Evolutionary conservation across 2,329 filamentous ascomycete species (phyloP).

Genomic region (Hypoxylon sp.): DNA sequence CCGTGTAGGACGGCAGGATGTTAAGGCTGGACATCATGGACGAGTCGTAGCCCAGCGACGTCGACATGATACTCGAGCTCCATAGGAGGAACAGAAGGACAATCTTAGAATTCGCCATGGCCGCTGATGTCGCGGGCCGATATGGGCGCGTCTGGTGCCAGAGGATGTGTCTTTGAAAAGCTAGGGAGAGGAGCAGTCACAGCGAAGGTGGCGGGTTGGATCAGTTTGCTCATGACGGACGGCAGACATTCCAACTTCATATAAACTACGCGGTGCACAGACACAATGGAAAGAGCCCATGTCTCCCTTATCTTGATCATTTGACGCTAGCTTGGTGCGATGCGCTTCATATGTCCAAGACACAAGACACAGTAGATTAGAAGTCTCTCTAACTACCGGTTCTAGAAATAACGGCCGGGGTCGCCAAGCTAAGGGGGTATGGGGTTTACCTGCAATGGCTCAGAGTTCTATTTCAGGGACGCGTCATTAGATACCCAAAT

Average conservation of each 20-base stretch:
- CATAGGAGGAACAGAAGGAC: conserved; percentile 19
- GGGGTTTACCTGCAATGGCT: background rate
- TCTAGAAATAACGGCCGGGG: conserved; percentile 12
- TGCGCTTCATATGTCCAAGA: conserved; percentile 1
- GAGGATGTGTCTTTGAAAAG: conserved; percentile 16
- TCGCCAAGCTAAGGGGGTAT: background rate
- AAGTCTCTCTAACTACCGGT: conserved; percentile 2
- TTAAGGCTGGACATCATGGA: conserved; percentile 53
- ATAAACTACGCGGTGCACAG: background rate
- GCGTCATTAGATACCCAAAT: conserved; percentile 4
- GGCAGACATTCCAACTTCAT: conserved; percentile 16
- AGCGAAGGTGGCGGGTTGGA: conserved; percentile 1
- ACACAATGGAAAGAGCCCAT: conserved; percentile 4
- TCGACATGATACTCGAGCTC: conserved; percentile 22
- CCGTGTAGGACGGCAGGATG: conserved; percentile 50
- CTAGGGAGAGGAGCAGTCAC: conserved; percentile 5
- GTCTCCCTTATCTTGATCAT: conserved; percentile 20
- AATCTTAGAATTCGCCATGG: conserved; percentile 17
- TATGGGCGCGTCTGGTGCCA: background rate
- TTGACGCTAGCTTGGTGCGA: background rate
- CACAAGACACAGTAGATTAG: conserved; percentile 8
- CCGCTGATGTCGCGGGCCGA: conserved; percentile 6
- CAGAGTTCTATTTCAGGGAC: conserved; percentile 2
- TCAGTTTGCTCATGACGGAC: conserved; percentile 2
- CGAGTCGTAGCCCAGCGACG: conserved; percentile 47